Conservation (phyloP, 129 eudicot genomes). For the Glebionis coronaria region DNA sequence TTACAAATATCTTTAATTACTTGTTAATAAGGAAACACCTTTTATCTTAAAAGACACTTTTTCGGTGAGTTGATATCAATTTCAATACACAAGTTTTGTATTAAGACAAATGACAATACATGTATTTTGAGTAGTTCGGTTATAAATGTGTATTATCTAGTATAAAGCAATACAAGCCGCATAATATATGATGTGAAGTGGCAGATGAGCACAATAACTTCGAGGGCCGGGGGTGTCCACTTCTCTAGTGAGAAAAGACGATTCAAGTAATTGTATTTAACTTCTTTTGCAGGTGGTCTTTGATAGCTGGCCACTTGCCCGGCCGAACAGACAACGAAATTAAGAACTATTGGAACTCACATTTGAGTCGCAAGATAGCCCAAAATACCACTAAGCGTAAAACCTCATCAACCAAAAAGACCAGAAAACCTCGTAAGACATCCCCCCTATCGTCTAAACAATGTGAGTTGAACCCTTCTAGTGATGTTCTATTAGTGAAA, state of each 20-base stretch:
- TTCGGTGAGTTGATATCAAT: too few species aligned
- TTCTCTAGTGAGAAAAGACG: background rate
- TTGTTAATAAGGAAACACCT: too few species aligned
- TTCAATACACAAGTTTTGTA: too few species aligned
- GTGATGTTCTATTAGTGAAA: background rate
- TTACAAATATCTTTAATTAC: too few species aligned
- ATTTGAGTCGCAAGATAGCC: too few species aligned
- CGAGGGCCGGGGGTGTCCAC: background rate
- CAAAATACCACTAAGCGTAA: conserved; percentile 8
- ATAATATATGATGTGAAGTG: too few species aligned
- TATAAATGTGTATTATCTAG: too few species aligned
- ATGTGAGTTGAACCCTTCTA: background rate
- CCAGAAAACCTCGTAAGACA: conserved; percentile 16
- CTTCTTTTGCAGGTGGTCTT: conserved; percentile 60
- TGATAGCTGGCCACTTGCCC: too few species aligned
- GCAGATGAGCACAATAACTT: background rate
- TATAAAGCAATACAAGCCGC: too few species aligned
- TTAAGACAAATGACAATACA: too few species aligned
- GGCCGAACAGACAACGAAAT: conserved; percentile 95
- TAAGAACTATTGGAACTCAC: conserved; percentile 85
- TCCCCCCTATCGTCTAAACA: background rate
- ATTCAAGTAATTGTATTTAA: conserved; percentile 1
- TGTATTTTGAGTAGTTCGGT: too few species aligned
- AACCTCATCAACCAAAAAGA: background rate
- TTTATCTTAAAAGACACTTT: too few species aligned